A percentile compares a stretch with the other conserved stretches of the same genome.
These are phyloP conservation scores for Colletotrichum sp. DNA, from an alignment of 2,329 filamentous ascomycete species.

Conservation along the genomic window DNA sequence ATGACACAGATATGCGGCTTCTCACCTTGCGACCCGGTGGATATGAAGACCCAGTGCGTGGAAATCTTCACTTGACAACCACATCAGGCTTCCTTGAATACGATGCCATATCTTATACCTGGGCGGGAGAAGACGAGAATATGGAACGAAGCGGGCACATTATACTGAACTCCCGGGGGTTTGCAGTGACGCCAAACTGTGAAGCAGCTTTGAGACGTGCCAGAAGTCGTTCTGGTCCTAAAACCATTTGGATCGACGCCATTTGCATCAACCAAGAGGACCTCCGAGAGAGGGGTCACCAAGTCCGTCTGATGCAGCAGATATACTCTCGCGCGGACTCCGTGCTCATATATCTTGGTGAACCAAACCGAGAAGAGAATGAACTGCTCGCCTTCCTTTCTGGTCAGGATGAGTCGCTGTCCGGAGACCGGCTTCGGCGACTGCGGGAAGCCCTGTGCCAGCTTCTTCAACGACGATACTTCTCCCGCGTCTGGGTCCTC, in stretches of 20 bases:
- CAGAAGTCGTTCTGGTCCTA: not conserved
- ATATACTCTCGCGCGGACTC: not conserved
- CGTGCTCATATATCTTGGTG: conserved; percentile 11
- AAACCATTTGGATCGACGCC: conserved; percentile 23
- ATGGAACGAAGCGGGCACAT: not conserved
- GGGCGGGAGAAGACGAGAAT: conserved; percentile 28
- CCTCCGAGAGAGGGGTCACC: conserved; percentile 15
- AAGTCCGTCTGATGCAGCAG: conserved; percentile 21
- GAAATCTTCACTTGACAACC: not conserved
- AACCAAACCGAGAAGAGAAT: conserved; percentile 24
- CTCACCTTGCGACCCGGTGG: not conserved
- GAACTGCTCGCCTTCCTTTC: not conserved
- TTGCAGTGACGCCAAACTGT: not conserved
- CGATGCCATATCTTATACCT: conserved; percentile 41
- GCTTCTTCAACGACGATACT: not conserved
- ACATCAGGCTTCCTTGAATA: conserved; percentile 20
- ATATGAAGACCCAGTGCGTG: not conserved
- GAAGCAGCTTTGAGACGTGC: not conserved
- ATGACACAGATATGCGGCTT: not conserved
- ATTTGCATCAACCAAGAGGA: conserved; percentile 25
- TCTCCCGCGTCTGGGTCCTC: conserved; percentile 23
- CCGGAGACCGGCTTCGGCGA: accelerated
- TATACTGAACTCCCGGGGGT: not conserved
- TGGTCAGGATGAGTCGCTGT: accelerated
- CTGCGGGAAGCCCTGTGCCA: not conserved